Conservation (phyloP, 352 stramenopile genomes). For the Lagenidium sp. region DNA sequence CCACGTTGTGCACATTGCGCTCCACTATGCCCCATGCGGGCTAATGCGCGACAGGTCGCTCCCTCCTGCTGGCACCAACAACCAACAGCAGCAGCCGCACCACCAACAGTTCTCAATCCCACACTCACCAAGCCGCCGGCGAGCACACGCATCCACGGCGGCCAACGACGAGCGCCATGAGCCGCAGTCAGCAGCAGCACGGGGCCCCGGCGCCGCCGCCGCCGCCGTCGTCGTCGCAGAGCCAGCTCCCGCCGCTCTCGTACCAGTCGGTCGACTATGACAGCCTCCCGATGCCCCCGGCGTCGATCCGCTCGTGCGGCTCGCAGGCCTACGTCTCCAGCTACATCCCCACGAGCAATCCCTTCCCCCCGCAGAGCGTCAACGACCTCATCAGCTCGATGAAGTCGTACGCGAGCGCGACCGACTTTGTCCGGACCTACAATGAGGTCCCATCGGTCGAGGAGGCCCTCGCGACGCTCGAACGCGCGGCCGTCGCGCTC, state of each 20-base stretch:
- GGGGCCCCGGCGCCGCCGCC: background rate
- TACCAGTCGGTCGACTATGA: conserved; percentile 45
- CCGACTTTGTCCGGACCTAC: conserved; percentile 64
- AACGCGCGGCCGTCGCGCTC: conserved; percentile 54
- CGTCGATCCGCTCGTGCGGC: conserved; percentile 62
- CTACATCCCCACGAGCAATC: conserved; percentile 53
- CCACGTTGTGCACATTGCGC: too few relatives aligned
- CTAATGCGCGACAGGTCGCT: too few relatives aligned
- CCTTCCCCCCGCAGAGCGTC: conserved; percentile 51
- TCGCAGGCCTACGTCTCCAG: conserved; percentile 71
- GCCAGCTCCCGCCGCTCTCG: conserved; percentile 12
- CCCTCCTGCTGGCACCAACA: too few relatives aligned
- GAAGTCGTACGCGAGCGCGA: conserved; percentile 69
- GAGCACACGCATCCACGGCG: too few relatives aligned
- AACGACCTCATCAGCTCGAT: conserved; percentile 72
- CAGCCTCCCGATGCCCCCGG: conserved; percentile 43
- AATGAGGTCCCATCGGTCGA: conserved; percentile 69
- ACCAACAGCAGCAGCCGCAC: too few relatives aligned
- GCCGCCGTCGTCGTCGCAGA: background rate
- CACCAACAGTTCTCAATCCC: too few relatives aligned
- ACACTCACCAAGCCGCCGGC: too few relatives aligned
- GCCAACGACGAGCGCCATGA: too few relatives aligned
- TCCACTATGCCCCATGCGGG: too few relatives aligned
- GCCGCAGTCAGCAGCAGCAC: background rate
- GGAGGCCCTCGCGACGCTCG: conserved; percentile 63